Percentiles rank a stretch among this genome's conserved stretches.
Conservation (phyloP, 139 green algal genomes). For the Nannochloris sp. region DNA sequence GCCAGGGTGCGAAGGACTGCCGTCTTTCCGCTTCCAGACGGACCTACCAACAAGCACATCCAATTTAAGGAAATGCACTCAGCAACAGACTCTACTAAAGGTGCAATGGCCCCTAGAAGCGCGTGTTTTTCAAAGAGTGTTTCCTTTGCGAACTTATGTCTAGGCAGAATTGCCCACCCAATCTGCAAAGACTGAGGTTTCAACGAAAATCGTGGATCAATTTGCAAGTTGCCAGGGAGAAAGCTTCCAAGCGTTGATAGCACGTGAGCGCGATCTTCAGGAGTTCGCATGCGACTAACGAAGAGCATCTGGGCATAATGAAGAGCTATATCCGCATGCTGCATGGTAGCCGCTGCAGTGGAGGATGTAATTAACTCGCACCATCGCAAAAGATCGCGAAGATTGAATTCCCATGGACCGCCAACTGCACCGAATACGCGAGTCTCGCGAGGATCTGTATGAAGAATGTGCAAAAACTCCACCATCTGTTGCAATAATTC, state of each 20-base stretch:
- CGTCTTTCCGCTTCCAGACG: conserved; percentile 36
- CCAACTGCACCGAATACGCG: conserved; percentile 60
- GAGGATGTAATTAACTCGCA: conserved; percentile 73
- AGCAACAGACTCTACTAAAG: conserved; percentile 10
- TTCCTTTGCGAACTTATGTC: too few relatives aligned
- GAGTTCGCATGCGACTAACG: conserved; percentile 67
- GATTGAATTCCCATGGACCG: conserved; percentile 98
- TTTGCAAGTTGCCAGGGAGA: too few relatives aligned
- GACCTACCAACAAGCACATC: conserved; percentile 71
- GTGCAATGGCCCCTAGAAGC: too few relatives aligned
- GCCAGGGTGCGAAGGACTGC: conserved; percentile 16
- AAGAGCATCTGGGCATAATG: conserved; percentile 74
- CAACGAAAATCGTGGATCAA: too few relatives aligned
- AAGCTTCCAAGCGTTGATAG: not conserved
- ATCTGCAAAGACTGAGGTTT: too few relatives aligned
- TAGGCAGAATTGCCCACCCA: too few relatives aligned
- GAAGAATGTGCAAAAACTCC: conserved; percentile 56
- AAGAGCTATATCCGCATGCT: conserved; percentile 21
- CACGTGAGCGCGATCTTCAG: conserved; percentile 50
- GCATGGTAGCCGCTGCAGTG: not conserved
- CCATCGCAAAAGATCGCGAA: conserved; percentile 95
- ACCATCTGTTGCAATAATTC: conserved; percentile 68
- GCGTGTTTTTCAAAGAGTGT: too few relatives aligned
- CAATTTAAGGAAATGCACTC: conserved; percentile 37
- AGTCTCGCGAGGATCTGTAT: conserved; percentile 38